These are phyloP conservation scores for Vitis amurensis DNA, from an alignment of 164 flowering plant species.

Conservation along the genomic window DNA sequence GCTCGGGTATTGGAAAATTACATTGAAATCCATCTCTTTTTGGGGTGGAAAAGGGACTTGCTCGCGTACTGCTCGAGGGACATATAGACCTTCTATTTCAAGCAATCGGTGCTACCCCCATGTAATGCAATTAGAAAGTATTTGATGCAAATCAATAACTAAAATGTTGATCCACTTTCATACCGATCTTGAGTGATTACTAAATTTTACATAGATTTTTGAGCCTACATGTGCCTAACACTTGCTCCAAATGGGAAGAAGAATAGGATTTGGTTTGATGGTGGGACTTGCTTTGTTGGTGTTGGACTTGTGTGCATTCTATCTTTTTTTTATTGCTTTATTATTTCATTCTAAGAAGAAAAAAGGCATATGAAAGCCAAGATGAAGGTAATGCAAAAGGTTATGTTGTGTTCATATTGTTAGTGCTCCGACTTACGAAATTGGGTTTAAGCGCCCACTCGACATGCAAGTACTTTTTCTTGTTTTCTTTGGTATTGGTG, in stretches of 20 bases:
- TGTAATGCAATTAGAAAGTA: conserved; percentile 32
- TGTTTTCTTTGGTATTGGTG: too few species aligned
- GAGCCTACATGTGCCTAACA: conserved; percentile 56
- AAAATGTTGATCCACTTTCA: too few species aligned
- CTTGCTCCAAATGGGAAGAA: conserved; percentile 36
- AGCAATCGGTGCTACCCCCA: conserved; percentile 73
- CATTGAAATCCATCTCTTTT: conserved; percentile 81
- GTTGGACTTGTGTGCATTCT: conserved; percentile 37
- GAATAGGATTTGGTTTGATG: conserved; percentile 51
- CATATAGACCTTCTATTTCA: conserved; percentile 84
- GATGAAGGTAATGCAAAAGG: conserved; percentile 51
- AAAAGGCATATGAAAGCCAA: conserved; percentile 14
- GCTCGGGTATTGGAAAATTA: conserved; percentile 57
- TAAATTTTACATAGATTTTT: conserved; percentile 53
- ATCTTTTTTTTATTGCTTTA: conserved; percentile 22
- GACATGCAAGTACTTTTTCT: too few species aligned
- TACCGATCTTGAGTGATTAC: not conserved
- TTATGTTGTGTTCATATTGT: too few species aligned
- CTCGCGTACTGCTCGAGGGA: conserved; percentile 64
- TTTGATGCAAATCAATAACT: too few species aligned
- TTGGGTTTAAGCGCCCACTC: too few species aligned
- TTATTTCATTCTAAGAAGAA: conserved; percentile 38
- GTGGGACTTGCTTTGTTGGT: conserved; percentile 58
- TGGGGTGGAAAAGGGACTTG: conserved; percentile 99
- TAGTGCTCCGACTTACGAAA: too few species aligned